Base-by-base conservation (phyloP, 2,329 filamentous ascomycete species). In the Herpotrichia juniperi region DNA sequence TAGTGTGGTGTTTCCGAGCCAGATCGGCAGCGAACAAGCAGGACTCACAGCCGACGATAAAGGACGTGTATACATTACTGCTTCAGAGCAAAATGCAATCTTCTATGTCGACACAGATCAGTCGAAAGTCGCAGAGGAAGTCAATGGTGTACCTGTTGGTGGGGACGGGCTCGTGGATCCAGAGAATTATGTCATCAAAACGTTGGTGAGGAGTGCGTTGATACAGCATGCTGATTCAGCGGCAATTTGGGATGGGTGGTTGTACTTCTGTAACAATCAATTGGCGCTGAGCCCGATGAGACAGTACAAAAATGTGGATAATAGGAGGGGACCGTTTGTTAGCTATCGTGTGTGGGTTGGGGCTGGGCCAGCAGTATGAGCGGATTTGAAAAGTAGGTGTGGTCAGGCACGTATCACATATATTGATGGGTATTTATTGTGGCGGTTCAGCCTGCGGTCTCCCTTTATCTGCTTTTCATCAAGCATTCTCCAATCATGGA, bases 261-360 rank as follows among this genome's bases (percentile, higher is more conserved):
- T 78, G 47, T 77, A 76, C 35, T 76, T 78, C 48, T 74, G 70
- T 49, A 76, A 74, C 8, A 77, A 77, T 47, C 76, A 77, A 53
- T 61, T 78, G 37, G 65, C 66, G 24, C 46, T 77, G 50, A 62
- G 68, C 26, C 72, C 74, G 2, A 49, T 40, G 4, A 63, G 69
- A 46, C 73, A 76, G 59, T 77, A 76, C 55, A 66, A 68, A 16
- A 76, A 76, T 46, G 62, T 65, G 1, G 74, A 77, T 52, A 66
- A 62, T 26, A 63, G 74, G 21, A 64, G 57, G 34, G 72, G 73
- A 1, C 73, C 73, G 0, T 77, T 76, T 44, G 55, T 71, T 42
- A 71, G 66, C 25, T 76, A 68, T 46, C 59, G 66, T 22, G 45
- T 71, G 2, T 74, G 69, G 65, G 65, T 76, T 48, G 72, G 71